phyloP scores from a whole-genome alignment of 2,329 filamentous ascomycete species.

The Aphanoascus verrucosus region DNA sequence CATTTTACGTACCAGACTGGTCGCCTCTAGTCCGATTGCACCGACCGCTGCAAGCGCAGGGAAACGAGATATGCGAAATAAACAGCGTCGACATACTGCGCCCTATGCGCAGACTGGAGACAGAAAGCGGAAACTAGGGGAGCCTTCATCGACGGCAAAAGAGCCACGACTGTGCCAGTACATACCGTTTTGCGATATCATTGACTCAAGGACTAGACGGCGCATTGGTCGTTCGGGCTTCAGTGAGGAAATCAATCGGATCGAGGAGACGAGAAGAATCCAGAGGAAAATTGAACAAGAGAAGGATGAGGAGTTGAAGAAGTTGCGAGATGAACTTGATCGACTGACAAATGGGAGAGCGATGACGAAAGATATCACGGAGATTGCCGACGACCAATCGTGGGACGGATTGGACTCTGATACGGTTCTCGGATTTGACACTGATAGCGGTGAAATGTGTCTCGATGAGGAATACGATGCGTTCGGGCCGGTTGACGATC shows the following conservation, averaged over 20 bases:
- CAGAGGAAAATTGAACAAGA: conserved; percentile 20
- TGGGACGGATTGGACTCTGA: not conserved
- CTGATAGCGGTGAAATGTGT: not conserved
- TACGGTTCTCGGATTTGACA: not conserved
- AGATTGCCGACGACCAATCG: not conserved
- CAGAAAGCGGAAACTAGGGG: conserved; percentile 3
- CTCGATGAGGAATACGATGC: not conserved
- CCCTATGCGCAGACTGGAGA: not conserved
- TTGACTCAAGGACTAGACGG: conserved; percentile 35
- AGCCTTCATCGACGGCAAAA: not conserved
- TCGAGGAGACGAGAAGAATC: conserved; percentile 32
- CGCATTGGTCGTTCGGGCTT: conserved; percentile 37
- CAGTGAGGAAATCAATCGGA: conserved; percentile 38
- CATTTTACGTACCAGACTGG: conserved; percentile 12
- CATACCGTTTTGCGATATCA: conserved; percentile 34
- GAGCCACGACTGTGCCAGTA: conserved; percentile 22
- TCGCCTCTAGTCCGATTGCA: not conserved
- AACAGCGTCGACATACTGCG: conserved; percentile 10
- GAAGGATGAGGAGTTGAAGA: conserved; percentile 24
- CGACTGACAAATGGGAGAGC: conserved; percentile 20
- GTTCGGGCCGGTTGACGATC: not conserved
- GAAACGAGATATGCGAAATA: not conserved
- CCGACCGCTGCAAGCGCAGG: not conserved
- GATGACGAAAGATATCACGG: conserved; percentile 16
- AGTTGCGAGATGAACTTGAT: conserved; percentile 21